Base-by-base conservation (phyloP, 2,329 filamentous ascomycete species). In the Hypocrella siamensis region DNA sequence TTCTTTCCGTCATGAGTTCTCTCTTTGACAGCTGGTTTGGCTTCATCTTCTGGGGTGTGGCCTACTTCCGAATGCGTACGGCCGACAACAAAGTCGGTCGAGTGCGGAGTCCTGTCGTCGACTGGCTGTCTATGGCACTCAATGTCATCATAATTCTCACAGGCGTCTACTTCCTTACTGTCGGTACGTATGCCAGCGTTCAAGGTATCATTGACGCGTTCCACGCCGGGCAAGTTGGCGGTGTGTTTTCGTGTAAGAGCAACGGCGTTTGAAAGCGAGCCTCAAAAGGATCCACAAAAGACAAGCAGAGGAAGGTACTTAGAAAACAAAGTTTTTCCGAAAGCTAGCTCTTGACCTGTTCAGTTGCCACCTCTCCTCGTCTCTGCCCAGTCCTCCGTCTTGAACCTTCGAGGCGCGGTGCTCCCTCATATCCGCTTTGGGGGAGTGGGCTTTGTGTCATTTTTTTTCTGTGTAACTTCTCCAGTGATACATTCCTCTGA, bases 1-100 rank as follows among this genome's bases (percentile, higher is more conserved):
- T 76, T 3, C 54, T 75, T n/a, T 75, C 75, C 4, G 62, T 84
- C 38, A 81, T 85, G 77, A 80, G 75, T n/a, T 83, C 83, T 4
- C 68, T 93, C 2, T 93, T 93, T 48, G 84, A 93, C 56, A 88
- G 80, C 33, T 88, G 85, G 65, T 88, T 88, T 46, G 86, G 86
- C 17, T 94, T 93, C 63, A 93, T 93, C 48, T 94, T 93, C 63
- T 94, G 81, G 81, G 81, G 79, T 10, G 68, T 83, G 2, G 81
- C 80, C 1, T 88, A 83, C 48, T 69, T 85, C 46, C 70, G 79
- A 34, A 82, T 88, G 79, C 67, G 79, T 30, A 59, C 58, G 15
- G 77, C 69, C 2, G 77, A 82, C 6, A 48, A 64, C 3, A 56
- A 60, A 1, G 63, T 69, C 19, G 63, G 67, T 31, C 65, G 61